Percentiles rank a stretch among this genome's conserved stretches.
phyloP scores from a whole-genome alignment of 371 early-diverging fungal species.

The Gilbertella persicaria region DNA sequence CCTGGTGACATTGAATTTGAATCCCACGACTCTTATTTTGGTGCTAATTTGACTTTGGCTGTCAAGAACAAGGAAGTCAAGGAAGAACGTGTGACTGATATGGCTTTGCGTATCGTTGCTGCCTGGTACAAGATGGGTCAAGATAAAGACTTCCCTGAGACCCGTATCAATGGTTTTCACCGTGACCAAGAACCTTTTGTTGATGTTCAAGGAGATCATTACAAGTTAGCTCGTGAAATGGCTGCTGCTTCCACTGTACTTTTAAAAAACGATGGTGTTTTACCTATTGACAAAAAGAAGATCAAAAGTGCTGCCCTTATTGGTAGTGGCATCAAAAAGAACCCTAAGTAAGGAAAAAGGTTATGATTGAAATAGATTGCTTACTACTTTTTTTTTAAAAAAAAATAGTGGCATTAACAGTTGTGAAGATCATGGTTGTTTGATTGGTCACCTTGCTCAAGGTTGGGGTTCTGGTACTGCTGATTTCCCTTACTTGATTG shows the following conservation, averaged over 20 bases:
- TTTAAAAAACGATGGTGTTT: slow-evolving; percentile 39
- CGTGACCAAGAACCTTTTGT: slow-evolving; percentile 18
- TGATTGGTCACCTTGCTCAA: slow-evolving; percentile 54
- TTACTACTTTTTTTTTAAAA: slow-evolving; percentile 14
- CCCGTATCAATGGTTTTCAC: slow-evolving; percentile 27
- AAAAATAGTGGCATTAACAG: not conserved
- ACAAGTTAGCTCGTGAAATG: slow-evolving; percentile 32
- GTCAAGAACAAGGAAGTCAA: slow-evolving; percentile 28
- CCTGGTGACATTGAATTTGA: slow-evolving; percentile 21
- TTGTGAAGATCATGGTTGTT: slow-evolving; percentile 19
- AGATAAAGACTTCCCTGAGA: slow-evolving; percentile 42
- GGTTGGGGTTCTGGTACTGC: slow-evolving; percentile 68
- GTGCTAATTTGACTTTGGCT: slow-evolving; percentile 29
- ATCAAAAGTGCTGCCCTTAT: slow-evolving; percentile 36
- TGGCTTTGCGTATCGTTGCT: slow-evolving; percentile 56
- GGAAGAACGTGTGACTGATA: slow-evolving; percentile 44
- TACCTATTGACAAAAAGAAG: slow-evolving; percentile 28
- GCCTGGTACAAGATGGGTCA: slow-evolving; percentile 45
- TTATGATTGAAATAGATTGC: not conserved
- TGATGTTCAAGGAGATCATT: slow-evolving; percentile 44
- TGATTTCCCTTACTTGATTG: slow-evolving; percentile 52
- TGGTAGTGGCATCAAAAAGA: slow-evolving; percentile 50
- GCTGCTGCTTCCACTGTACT: slow-evolving; percentile 53
- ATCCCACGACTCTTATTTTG: slow-evolving; percentile 28
- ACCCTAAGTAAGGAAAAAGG: slow-evolving; percentile 4